Evolutionary conservation across 305 asterid genomes (phyloP), one percentile per base, ranked within the genome.

Genomic region (Solanum hybrid): DNA sequence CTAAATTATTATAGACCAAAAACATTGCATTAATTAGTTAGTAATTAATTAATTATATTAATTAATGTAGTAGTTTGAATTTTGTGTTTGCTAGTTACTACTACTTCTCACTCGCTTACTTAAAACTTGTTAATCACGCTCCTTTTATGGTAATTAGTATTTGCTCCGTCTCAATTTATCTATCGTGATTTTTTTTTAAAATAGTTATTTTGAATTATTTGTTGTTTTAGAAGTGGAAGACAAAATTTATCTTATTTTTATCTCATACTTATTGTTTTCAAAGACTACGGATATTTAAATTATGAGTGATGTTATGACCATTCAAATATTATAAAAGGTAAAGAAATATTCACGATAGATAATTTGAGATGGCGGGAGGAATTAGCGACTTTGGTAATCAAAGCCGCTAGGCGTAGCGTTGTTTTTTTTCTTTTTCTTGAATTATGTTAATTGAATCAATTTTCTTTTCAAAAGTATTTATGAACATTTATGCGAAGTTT

Each of bases 11-110:
- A 34, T 26, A 36, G 28, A 88, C 57, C 35, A 89, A 69, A 61
- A 77, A 77, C 88, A 81, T 40, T 89, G 89, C 86, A 89, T 91
- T 88, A 76, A 35, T 78, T 35, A 90, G 75, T 91, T 78, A 90
- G 91, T 79, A 90, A 90, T 39, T 39, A 75, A 90, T 64, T 51
- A 51, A 51, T 51, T 51, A 5, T 90, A 91, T 91, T 91, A 90
- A 88, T 91, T 84, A 90, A 74, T 87, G 92, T 34, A 76, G 93
- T 90, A 33, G 92, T 92, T 91, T 92, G 91, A 90, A 87, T 91
- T 75, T 20, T 46, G 29, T 88, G 87, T 90, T 35, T 81, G 24
- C 31, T 24, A 33, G 5, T 37, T 10, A 33, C 4, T 57, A 28
- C 1, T 46, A 39, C 36, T 84, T 76, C 76, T 69, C 88, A 92